These are phyloP conservation scores for Psophocarpus tetragonolobus DNA, from an alignment of 306 rosid genomes.

Conservation along the genomic window DNA sequence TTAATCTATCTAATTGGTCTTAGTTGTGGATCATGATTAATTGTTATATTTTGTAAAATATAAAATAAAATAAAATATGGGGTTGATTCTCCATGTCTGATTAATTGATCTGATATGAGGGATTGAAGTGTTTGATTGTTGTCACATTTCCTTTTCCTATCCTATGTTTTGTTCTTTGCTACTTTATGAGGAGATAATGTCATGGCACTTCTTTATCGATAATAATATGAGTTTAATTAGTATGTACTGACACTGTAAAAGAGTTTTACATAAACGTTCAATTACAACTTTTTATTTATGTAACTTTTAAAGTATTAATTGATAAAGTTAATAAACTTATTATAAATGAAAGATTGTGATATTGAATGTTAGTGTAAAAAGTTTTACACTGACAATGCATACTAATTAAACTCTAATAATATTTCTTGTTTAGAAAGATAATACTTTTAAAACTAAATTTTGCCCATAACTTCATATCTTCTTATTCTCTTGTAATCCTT, in stretches of 20 bases:
- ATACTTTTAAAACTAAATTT: neutral
- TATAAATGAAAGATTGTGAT: too few relatives aligned
- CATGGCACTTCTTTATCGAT: slow-evolving; percentile 1
- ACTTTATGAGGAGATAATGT: slow-evolving; percentile 9
- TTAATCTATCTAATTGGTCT: slow-evolving; percentile 9
- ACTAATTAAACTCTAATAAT: too few relatives aligned
- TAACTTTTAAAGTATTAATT: too few relatives aligned
- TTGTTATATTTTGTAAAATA: neutral
- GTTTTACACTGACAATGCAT: too few relatives aligned
- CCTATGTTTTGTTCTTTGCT: neutral
- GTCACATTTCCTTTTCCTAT: neutral
- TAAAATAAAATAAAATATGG: neutral
- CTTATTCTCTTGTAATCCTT: slow-evolving; percentile 25
- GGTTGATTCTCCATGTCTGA: neutral
- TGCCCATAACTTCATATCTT: slow-evolving; percentile 22
- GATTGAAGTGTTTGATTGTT: slow-evolving; percentile 12
- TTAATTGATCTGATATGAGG: neutral
- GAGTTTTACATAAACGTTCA: too few relatives aligned
- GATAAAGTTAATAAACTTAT: too few relatives aligned
- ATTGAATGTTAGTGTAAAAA: too few relatives aligned
- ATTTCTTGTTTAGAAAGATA: neutral
- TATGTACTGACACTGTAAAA: too few relatives aligned
- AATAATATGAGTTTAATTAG: too few relatives aligned
- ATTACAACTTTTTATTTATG: too few relatives aligned
- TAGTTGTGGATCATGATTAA: slow-evolving; percentile 1